Evolutionary conservation across 306 rosid genomes (phyloP).

Genomic region (Senna tora): DNA sequence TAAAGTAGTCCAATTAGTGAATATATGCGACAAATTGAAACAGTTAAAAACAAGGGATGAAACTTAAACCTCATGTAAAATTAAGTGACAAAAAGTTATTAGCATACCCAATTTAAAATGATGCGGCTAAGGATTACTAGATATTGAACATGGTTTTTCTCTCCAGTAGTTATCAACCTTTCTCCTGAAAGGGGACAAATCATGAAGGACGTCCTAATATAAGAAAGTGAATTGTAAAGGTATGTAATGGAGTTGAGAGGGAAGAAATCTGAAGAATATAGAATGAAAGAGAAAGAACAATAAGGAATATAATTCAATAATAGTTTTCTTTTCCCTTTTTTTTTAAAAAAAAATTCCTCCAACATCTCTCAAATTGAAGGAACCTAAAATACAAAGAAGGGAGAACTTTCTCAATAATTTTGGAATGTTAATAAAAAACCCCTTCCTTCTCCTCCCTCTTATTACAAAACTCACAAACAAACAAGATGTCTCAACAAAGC

Average conservation of each 20-base stretch:
- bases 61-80: no score
- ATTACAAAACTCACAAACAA: neutral
- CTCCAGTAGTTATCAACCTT: constrained; percentile 41
- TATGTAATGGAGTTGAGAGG: neutral
- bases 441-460: neutral
- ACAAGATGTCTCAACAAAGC: neutral
- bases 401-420: no score
- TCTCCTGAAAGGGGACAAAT: constrained; percentile 35
- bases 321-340: no score
- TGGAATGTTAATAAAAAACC: no score
- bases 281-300: neutral
- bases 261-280: neutral
- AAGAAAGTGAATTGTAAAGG: neutral
- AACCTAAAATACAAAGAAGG: neutral
- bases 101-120: no score
- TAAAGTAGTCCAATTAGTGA: no score
- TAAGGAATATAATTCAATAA: neutral
- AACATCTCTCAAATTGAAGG: neutral
- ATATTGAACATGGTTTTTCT: constrained; percentile 35
- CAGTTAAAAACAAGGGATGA: no score
- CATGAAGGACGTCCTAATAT: constrained; percentile 3
- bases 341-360: neutral
- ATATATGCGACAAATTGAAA: no score
- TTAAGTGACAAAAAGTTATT: no score
- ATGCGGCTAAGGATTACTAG: constrained; percentile 35